phyloP scores from a whole-genome alignment of 306 rosid genomes.

The Quercus gilva region DNA sequence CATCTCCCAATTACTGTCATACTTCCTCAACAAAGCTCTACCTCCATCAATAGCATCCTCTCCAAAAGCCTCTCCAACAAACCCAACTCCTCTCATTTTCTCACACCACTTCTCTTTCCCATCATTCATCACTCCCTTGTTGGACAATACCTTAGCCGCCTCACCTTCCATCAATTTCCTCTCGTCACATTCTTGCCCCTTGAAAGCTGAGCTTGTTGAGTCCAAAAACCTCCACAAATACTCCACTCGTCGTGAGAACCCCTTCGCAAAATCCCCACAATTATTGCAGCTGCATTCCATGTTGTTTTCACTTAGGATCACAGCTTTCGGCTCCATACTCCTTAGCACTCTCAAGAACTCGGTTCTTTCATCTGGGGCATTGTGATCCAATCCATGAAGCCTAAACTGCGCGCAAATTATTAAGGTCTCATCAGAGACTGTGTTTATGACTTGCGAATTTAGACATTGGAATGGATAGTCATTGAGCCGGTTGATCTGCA shows the following conservation, averaged over 20 bases:
- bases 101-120: conserved; percentile 79
- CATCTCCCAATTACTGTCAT: conserved; percentile 86
- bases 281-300: conserved; percentile 64
- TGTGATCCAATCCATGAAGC: conserved; percentile 67
- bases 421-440: conserved; percentile 50
- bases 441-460: conserved; percentile 37
- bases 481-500: conserved; percentile 64
- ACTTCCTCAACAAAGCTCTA: conserved; percentile 78
- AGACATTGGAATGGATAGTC: conserved; percentile 46
- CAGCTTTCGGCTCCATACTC: conserved; percentile 66
- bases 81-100: conserved; percentile 71
- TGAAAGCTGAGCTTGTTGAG: conserved; percentile 76
- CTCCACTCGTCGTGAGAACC: conserved; percentile 63
- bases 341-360: conserved; percentile 53
- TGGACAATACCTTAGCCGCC: conserved; percentile 72
- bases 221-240: conserved; percentile 80
- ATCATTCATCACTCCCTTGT: conserved; percentile 68
- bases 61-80: conserved; percentile 45
- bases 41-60: conserved; percentile 78
- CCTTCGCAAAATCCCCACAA: conserved; percentile 60
- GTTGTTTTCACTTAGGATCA: conserved; percentile 77
- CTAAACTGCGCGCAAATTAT: conserved; percentile 84
- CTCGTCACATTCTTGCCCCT: conserved; percentile 72
- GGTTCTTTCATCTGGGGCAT: conserved; percentile 53
- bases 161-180: conserved; percentile 92